These are phyloP conservation scores for Microdochium bolleyi DNA, from an alignment of 2,329 filamentous ascomycete genomes.

Conservation along the genomic window DNA sequence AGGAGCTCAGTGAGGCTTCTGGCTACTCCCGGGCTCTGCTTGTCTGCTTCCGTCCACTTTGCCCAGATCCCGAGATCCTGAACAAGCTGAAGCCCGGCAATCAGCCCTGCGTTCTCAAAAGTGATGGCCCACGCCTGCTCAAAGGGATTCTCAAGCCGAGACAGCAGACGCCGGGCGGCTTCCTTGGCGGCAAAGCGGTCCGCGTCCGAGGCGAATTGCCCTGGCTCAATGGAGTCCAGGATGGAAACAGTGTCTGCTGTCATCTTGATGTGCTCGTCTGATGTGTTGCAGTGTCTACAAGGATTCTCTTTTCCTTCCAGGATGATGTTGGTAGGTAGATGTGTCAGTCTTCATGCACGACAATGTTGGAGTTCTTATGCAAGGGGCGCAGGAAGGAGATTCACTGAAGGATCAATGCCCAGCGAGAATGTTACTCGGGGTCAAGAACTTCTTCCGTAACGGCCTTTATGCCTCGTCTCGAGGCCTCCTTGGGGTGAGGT, in stretches of 20 bases:
- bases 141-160: slow-evolving; percentile 10
- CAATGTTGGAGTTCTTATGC: background rate
- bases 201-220: slow-evolving; percentile 3
- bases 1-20: background rate
- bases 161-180: slow-evolving; percentile 10
- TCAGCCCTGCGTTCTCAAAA: slow-evolving; percentile 9
- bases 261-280: background rate
- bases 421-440: too few relatives aligned
- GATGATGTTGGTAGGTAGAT: background rate
- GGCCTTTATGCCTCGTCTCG: too few relatives aligned
- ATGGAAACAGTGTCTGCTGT: background rate
- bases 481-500: too few relatives aligned
- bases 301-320: background rate
- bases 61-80: slow-evolving; percentile 13
- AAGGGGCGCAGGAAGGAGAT: too few relatives aligned
- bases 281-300: background rate
- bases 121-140: slow-evolving; percentile 10
- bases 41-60: slow-evolving; percentile 8
- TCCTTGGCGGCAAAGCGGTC: slow-evolving; percentile 10
- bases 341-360: background rate
- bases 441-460: too few relatives aligned
- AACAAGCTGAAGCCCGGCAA: slow-evolving; percentile 9
- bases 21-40: slow-evolving; percentile 5
- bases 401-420: too few relatives aligned
- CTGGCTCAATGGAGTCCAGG: background rate